Percentiles rank a stretch among this genome's conserved stretches.
phyloP scores from a whole-genome alignment of 2,329 filamentous ascomycete species.

The Sclerotinia borealis region DNA sequence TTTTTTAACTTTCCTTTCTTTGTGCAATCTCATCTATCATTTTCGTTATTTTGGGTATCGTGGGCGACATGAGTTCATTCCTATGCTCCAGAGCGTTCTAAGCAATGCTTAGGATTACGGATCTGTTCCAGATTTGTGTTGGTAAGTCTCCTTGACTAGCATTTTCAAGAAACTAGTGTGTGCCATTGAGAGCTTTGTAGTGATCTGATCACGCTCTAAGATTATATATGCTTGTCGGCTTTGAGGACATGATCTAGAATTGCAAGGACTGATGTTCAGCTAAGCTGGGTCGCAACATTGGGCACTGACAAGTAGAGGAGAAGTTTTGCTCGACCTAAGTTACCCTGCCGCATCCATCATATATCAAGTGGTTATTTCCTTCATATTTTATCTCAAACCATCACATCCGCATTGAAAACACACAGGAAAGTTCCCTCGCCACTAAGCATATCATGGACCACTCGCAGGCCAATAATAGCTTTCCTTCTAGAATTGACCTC shows the following conservation, averaged over 20 bases:
- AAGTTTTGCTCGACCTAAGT: background rate
- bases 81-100: slow-evolving; percentile 2
- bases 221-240: background rate
- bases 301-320: background rate
- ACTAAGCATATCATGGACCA: background rate
- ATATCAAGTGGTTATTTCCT: background rate
- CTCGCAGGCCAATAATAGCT: background rate
- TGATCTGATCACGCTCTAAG: background rate
- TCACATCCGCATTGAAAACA: background rate
- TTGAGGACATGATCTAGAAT: background rate
- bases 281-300: background rate
- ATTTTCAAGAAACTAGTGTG: background rate
- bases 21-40: background rate
- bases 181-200: background rate
- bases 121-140: slow-evolving; percentile 7
- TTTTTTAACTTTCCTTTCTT: background rate
- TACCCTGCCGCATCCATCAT: background rate
- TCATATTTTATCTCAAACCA: background rate
- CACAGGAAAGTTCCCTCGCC: background rate
- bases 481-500: background rate
- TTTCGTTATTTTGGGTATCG: background rate
- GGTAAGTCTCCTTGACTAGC: background rate
- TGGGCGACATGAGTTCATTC: background rate
- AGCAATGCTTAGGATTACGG: background rate
- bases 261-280: background rate